Percentiles rank a stretch among this genome's conserved stretches.
Evolutionary conservation across 768 basidiomycete species (phyloP).

Genomic region (Butyriboletus loyo): DNA sequence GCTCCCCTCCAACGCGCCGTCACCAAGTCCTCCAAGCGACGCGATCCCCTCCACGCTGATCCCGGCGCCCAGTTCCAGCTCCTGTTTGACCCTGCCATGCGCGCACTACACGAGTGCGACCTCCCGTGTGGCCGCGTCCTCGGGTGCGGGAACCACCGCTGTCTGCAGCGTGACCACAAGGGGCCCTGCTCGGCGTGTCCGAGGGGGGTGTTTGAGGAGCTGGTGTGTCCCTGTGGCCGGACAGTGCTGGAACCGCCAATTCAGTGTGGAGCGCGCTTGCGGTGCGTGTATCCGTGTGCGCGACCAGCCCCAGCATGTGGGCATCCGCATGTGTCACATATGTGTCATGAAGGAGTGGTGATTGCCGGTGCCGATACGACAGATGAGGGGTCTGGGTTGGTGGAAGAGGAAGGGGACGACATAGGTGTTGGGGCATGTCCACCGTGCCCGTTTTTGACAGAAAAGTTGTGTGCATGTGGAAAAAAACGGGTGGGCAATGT

Average conservation of each 20-base stretch:
- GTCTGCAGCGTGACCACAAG: conserved; percentile 77
- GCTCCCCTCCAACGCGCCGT: conserved; percentile 52
- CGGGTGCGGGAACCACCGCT: conserved; percentile 74
- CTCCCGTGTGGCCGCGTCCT: conserved; percentile 72
- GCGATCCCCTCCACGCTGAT: conserved; percentile 24
- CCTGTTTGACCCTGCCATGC: conserved; percentile 48
- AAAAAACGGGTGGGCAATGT: conserved; percentile 79
- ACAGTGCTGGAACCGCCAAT: conserved; percentile 88
- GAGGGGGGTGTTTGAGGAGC: conserved; percentile 89
- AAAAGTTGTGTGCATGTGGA: conserved; percentile 84
- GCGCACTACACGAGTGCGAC: conserved; percentile 82
- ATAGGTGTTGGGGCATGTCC: conserved; percentile 51
- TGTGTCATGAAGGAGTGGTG: conserved; percentile 72
- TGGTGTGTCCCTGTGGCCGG: conserved; percentile 81
- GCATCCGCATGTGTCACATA: conserved; percentile 72
- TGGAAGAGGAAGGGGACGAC: not conserved
- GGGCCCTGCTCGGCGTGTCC: conserved; percentile 82
- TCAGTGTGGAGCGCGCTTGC: conserved; percentile 77
- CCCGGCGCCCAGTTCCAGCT: conserved; percentile 28
- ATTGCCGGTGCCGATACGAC: conserved; percentile 24
- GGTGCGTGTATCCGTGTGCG: conserved; percentile 78
- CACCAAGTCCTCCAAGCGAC: conserved; percentile 47
- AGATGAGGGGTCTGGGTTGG: conserved; percentile 22
- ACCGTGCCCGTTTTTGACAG: conserved; percentile 79
- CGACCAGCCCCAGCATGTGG: conserved; percentile 72